A percentile compares a stretch with the other conserved stretches of the same genome.
Evolutionary conservation across 257 asterid genomes (phyloP).

Genomic region (Fraxinus cuspidata): DNA sequence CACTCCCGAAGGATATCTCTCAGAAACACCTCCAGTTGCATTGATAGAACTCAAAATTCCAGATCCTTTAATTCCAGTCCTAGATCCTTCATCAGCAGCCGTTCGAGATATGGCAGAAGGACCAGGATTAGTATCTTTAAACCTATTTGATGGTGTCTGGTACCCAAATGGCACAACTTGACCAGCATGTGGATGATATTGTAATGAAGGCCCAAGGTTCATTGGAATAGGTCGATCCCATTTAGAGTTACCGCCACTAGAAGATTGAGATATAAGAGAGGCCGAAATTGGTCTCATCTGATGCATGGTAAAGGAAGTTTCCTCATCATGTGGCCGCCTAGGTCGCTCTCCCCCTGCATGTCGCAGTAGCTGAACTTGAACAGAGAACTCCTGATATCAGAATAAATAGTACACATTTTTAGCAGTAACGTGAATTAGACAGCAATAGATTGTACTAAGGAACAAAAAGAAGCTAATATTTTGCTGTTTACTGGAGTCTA

Average conservation of each 20-base stretch:
- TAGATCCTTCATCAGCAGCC: slow-evolving; percentile 97
- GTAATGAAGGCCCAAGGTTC: slow-evolving; percentile 50
- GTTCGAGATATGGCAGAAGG: slow-evolving; percentile 62
- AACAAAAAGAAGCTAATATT: neutral
- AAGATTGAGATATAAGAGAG: slow-evolving; percentile 54
- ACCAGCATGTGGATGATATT: slow-evolving; percentile 67
- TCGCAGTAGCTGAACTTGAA: slow-evolving; percentile 69
- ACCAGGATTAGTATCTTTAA: slow-evolving; percentile 57
- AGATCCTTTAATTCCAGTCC: slow-evolving; percentile 89
- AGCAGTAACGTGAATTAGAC: neutral
- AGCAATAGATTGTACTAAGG: neutral
- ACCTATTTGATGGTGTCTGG: slow-evolving; percentile 57
- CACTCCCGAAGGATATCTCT: slow-evolving; percentile 66
- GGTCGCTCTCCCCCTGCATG: slow-evolving; percentile 66
- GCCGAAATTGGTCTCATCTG: slow-evolving; percentile 58
- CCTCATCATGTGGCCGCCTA: slow-evolving; percentile 58
- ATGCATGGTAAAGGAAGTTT: slow-evolving; percentile 53
- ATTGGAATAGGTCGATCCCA: slow-evolving; percentile 50
- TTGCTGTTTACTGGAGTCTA: neutral
- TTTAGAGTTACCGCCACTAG: slow-evolving; percentile 55
- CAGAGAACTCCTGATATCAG: slow-evolving; percentile 41
- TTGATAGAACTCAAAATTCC: slow-evolving; percentile 65
- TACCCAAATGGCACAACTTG: slow-evolving; percentile 67
- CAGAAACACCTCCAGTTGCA: slow-evolving; percentile 48
- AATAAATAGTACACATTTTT: slow-evolving; percentile 22